Evolutionary conservation across 352 stramenopile genomes (phyloP), one percentile per base, ranked within the genome.

Genomic region (Phytophthora idaei): DNA sequence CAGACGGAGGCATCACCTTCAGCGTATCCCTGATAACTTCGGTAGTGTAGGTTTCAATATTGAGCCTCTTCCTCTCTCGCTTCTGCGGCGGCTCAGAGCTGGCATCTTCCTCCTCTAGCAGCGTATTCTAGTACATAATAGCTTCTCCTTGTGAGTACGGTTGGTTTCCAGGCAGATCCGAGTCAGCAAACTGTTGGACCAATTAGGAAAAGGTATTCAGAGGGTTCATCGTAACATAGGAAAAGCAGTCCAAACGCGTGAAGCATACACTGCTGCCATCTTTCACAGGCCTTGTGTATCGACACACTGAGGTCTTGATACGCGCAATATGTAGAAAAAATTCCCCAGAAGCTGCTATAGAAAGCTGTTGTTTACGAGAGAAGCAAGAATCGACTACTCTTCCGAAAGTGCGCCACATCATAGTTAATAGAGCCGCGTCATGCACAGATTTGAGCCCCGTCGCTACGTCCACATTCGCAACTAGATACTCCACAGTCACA

Each of bases 231-330:
- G 21, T 21, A 21, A 21, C 21, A 21, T 21, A 21, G 0, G 0
- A 21, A 21, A 21, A 21, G 21, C 21, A 21, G 21, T 21, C 21
- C 21, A 21, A 21, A 21, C 21, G 47, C 65, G 28, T 69, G 47
- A 1, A 64, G 31, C 65, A 65, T 64, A 17, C 65, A 69, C 29
- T 68, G 58, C 12, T 68, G 44, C 37, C 57, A 73, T n/a, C 28
- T 50, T 15, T 55, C 53, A 0, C 28, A 10, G 4, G 28, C 4
- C 11, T 47, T 57, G 21, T 47, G 65, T 3, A 66, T 65, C 1
- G 60, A 69, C 0, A 73, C 53, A 25, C 47, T 0, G 47, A 64
- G 1, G 36, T 64, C 28, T 57, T 51, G n/a, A 57, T 49, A 1
- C 36, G 15, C 1, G 27, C 57, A 27, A 64, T 64, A 34, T 31